phyloP scores from a whole-genome alignment of 495 filamentous ascomycete genomes.

The Sordaria brevicollis region DNA sequence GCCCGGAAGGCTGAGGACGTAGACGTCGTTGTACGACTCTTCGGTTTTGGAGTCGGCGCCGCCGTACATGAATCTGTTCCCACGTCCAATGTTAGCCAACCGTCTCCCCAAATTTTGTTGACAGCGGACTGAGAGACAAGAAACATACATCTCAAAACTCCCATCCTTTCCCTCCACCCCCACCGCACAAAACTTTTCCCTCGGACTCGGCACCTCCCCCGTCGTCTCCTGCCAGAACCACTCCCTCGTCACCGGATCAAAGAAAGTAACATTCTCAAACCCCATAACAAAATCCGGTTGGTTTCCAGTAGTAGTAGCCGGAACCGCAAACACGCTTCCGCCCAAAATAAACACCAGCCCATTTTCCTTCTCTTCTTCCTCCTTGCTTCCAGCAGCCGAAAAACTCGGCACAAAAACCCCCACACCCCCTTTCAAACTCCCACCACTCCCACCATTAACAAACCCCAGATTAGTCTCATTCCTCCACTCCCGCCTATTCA shows the following conservation, averaged over 20 bases:
- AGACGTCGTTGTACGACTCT: neutral
- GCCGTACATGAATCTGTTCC: neutral
- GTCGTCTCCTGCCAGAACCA: neutral
- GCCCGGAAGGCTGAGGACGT: neutral
- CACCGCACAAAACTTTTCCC: neutral
- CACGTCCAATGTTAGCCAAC: neutral
- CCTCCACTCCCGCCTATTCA: neutral
- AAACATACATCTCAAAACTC: neutral
- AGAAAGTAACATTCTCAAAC: neutral
- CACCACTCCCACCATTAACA: neutral
- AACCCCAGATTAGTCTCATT: neutral
- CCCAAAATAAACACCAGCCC: neutral
- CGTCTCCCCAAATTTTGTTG: neutral
- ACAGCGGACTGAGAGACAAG: too few relatives aligned
- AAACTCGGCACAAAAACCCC: neutral
- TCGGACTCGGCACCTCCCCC: neutral
- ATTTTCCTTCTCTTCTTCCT: neutral
- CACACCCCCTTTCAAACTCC: neutral
- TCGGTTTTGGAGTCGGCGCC: neutral
- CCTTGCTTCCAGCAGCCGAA: neutral
- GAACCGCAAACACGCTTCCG: neutral
- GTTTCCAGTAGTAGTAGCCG: neutral
- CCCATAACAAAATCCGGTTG: neutral
- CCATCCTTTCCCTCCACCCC: neutral
- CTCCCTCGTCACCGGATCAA: neutral